phyloP scores from a whole-genome alignment of 2,329 filamentous ascomycete genomes.

The Botrytis paeoniae region DNA sequence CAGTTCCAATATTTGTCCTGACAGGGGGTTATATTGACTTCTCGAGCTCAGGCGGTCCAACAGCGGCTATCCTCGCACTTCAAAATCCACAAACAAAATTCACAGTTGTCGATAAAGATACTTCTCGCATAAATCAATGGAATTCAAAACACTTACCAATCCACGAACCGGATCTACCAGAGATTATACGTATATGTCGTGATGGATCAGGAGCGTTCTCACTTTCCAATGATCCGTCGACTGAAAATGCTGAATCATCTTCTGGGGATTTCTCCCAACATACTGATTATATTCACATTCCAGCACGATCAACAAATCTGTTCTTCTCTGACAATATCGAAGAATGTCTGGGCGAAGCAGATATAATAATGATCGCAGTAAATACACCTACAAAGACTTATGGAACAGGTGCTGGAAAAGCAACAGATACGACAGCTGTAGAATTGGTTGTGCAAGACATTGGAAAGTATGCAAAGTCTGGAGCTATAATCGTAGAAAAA shows the following conservation, averaged over 20 bases:
- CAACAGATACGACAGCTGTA: conserved; percentile 69
- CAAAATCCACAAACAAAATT: conserved; percentile 69
- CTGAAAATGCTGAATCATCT: conserved; percentile 36
- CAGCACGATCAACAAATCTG: conserved; percentile 59
- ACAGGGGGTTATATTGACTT: neutral
- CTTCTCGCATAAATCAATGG: conserved; percentile 65
- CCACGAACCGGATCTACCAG: conserved; percentile 68
- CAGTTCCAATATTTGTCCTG: neutral
- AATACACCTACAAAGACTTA: conserved; percentile 75
- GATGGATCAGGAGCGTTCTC: conserved; percentile 51
- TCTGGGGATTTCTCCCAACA: conserved; percentile 35
- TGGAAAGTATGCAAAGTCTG: conserved; percentile 61
- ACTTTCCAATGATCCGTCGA: conserved; percentile 41
- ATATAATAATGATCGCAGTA: conserved; percentile 72
- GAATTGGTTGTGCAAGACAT: conserved; percentile 68
- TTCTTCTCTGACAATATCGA: conserved; percentile 70
- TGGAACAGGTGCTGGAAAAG: conserved; percentile 66
- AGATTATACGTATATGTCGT: conserved; percentile 64
- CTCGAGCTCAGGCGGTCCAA: conserved; percentile 59
- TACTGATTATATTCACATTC: conserved; percentile 37
- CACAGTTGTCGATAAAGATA: conserved; percentile 71
- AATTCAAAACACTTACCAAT: conserved; percentile 71
- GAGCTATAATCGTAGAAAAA: conserved; percentile 77
- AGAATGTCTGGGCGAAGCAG: conserved; percentile 60
- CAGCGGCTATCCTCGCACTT: conserved; percentile 69